A percentile compares a stretch with the other conserved stretches of the same genome.
Conservation (phyloP, 2,329 filamentous ascomycete genomes). For the Colletotrichum sp. region DNA sequence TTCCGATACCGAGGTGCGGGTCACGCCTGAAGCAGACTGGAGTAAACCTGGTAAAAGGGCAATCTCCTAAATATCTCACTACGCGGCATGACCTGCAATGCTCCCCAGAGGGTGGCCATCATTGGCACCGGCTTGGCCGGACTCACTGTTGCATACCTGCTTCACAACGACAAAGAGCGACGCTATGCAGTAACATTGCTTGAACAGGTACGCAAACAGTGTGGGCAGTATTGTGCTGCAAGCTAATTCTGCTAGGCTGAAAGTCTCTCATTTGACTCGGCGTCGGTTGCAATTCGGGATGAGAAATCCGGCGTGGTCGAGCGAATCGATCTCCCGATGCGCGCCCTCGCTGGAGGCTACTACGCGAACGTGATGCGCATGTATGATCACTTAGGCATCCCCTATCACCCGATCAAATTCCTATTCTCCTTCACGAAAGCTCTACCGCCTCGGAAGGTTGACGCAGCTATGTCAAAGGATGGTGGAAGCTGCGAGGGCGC, state of each 20-base stretch:
- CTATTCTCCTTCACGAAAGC: slow-evolving; percentile 55
- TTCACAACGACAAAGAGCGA: not conserved
- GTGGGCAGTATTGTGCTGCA: no score
- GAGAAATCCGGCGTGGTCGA: slow-evolving; percentile 32
- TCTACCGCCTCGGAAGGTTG: not conserved
- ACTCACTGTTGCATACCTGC: no score
- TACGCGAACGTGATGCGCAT: slow-evolving; percentile 61
- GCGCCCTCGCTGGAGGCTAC: slow-evolving; percentile 46
- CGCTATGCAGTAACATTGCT: not conserved
- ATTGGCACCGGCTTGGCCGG: no score
- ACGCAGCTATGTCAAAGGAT: no score
- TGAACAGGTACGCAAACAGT: not conserved
- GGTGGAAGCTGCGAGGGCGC: not conserved
- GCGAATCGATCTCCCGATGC: slow-evolving; percentile 44
- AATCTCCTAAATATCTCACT: no score
- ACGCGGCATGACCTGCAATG: no score
- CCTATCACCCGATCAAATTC: slow-evolving; percentile 55
- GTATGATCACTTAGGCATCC: slow-evolving; percentile 59
- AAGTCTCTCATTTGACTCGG: slow-evolving; percentile 40
- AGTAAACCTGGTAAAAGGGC: no score
- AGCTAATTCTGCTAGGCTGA: slow-evolving; percentile 18
- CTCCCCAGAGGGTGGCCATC: no score
- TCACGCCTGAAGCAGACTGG: no score
- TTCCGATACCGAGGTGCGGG: no score
- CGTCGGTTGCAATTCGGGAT: slow-evolving; percentile 41